phyloP scores from a whole-genome alignment of 108 stramenopile species.

The Nitzschia inconspicua region DNA sequence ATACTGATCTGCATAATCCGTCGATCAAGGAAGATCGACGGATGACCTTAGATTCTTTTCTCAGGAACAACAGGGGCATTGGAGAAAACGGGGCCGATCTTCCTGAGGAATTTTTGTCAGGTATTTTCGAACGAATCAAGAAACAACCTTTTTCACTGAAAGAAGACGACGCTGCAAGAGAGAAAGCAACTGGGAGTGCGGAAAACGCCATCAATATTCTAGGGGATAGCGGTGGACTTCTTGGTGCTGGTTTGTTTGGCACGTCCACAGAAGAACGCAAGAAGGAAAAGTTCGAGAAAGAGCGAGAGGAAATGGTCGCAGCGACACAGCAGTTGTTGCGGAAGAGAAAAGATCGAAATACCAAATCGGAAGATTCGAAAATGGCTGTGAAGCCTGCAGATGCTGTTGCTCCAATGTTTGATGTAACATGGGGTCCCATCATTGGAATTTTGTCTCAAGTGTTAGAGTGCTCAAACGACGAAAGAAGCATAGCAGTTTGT shows the following conservation, averaged over 20 bases:
- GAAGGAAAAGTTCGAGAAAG: constrained; percentile 83
- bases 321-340: constrained; percentile 72
- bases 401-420: constrained; percentile 93
- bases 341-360: constrained; percentile 13
- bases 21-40: constrained; percentile 88
- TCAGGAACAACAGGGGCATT: constrained; percentile 95
- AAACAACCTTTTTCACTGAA: constrained; percentile 91
- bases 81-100: constrained; percentile 91
- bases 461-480: constrained; percentile 78
- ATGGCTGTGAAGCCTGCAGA: constrained; percentile 68
- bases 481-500: constrained; percentile 74
- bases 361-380: constrained; percentile 14
- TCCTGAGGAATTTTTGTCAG: constrained; percentile 83
- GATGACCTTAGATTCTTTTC: constrained; percentile 94
- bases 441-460: constrained; percentile 92
- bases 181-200: constrained; percentile 39
- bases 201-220: constrained; percentile 29
- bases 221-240: constrained; percentile 59
- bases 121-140: constrained; percentile 94
- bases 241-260: constrained; percentile 58
- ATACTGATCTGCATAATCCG: constrained; percentile 99
- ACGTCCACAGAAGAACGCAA: constrained; percentile 66
- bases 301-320: constrained; percentile 92
- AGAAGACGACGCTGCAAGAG: constrained; percentile 91
- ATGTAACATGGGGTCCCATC: constrained; percentile 97